Conservation (phyloP, 768 basidiomycete species). For the Rhodosporidiobolus odoratus region DNA sequence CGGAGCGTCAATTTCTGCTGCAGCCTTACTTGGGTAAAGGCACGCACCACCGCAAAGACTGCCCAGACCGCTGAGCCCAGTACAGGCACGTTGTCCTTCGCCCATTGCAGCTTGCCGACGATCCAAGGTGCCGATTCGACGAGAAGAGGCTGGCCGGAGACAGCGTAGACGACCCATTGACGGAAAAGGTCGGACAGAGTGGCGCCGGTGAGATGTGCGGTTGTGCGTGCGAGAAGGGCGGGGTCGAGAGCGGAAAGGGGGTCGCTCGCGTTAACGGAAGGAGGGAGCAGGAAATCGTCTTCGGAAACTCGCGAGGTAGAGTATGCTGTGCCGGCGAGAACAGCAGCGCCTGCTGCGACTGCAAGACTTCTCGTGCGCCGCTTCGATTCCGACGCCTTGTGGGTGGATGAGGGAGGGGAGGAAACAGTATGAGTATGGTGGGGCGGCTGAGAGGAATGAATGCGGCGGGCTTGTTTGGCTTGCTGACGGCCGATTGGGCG, state of each 20-base stretch:
- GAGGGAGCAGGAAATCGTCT: neutral
- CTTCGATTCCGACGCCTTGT: neutral
- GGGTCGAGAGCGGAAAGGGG: constrained; percentile 33
- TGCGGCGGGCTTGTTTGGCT: neutral
- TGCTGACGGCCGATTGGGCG: too few species aligned
- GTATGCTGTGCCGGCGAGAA: neutral
- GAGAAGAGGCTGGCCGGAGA: constrained; percentile 20
- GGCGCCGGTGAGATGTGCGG: constrained; percentile 20
- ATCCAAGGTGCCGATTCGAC: constrained; percentile 35
- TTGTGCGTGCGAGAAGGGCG: constrained; percentile 3
- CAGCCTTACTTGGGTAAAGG: neutral
- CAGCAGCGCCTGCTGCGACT: neutral
- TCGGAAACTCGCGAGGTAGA: neutral
- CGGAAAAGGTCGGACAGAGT: constrained; percentile 22
- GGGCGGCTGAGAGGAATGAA: neutral
- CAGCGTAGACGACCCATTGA: constrained; percentile 36
- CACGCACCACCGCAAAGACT: constrained; percentile 27
- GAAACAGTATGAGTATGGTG: neutral
- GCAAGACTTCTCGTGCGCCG: neutral
- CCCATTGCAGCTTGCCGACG: constrained; percentile 31
- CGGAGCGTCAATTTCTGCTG: neutral
- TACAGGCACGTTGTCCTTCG: constrained; percentile 31
- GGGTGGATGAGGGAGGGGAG: neutral
- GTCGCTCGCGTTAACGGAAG: constrained; percentile 16
- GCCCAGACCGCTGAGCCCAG: constrained; percentile 30